A percentile compares a stretch with the other conserved stretches of the same genome.
Evolutionary conservation across 106 monocot genomes (phyloP).

Genomic region (Platanthera guangdongensis): DNA sequence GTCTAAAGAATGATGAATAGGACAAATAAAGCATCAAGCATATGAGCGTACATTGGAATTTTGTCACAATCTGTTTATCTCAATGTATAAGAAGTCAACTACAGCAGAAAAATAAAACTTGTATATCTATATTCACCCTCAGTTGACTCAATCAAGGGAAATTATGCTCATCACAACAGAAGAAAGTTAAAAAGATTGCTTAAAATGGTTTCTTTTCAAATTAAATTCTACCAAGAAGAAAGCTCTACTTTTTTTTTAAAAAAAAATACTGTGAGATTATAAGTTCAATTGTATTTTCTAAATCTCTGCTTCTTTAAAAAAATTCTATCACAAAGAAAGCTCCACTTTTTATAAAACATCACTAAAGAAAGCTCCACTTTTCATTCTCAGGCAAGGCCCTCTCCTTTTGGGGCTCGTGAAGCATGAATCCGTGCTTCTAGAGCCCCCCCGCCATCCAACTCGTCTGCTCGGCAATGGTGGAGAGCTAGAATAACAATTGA

Average conservation of each 20-base stretch:
- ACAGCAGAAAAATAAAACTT: background rate
- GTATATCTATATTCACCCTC: background rate
- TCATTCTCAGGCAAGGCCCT: too few relatives aligned
- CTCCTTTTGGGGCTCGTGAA: too few relatives aligned
- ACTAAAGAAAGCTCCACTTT: background rate
- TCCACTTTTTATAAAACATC: background rate
- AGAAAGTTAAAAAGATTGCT: background rate
- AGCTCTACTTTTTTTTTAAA: background rate
- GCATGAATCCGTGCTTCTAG: too few relatives aligned
- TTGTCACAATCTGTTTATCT: too few relatives aligned
- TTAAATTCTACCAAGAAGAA: background rate
- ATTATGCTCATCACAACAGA: background rate
- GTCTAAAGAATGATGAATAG: too few relatives aligned
- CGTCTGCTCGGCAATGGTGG: too few relatives aligned
- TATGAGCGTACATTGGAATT: too few relatives aligned
- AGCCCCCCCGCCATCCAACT: too few relatives aligned
- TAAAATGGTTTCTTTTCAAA: background rate
- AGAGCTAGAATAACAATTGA: too few relatives aligned
- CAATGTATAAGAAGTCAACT: too few relatives aligned
- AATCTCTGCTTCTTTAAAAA: background rate
- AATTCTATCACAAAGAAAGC: background rate
- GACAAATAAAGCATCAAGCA: too few relatives aligned
- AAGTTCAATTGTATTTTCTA: too few relatives aligned
- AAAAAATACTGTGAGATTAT: background rate
- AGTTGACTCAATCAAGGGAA: background rate